Conservation (phyloP, 2,329 filamentous ascomycete species). For the Sclerotinia glacialis region DNA sequence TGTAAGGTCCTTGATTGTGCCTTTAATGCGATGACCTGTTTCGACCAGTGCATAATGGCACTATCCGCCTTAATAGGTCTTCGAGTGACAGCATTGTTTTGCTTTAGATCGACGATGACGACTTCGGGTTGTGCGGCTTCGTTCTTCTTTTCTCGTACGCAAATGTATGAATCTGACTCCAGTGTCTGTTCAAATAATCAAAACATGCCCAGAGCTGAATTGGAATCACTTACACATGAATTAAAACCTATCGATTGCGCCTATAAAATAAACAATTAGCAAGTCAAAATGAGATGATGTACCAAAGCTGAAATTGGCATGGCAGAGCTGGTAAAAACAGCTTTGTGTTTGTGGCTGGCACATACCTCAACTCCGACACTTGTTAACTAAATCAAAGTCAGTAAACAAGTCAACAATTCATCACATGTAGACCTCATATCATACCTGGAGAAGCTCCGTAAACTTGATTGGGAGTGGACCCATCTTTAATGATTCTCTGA, state of each 20-base stretch:
- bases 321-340: constrained; percentile 25
- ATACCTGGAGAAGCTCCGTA: constrained; percentile 82
- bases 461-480: constrained; percentile 80
- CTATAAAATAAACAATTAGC: constrained; percentile 46
- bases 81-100: constrained; percentile 91
- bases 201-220: constrained; percentile 15
- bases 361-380: constrained; percentile 53
- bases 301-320: constrained; percentile 28
- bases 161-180: constrained; percentile 96
- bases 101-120: constrained; percentile 96
- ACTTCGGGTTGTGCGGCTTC: constrained; percentile 85
- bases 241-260: constrained; percentile 78
- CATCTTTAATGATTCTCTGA: constrained; percentile 31
- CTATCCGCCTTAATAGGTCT: constrained; percentile 98
- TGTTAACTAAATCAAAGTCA: constrained; percentile 46
- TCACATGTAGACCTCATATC: constrained; percentile 80
- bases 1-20: constrained; percentile 92
- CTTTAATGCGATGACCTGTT: constrained; percentile 94
- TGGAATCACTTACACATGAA: constrained; percentile 65
- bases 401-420: constrained; percentile 47
- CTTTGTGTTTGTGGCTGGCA: constrained; percentile 29
- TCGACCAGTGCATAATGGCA: constrained; percentile 98
- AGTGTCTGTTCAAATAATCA: constrained; percentile 64
- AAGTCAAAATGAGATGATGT: constrained; percentile 10
- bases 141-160: constrained; percentile 90